Percentiles rank a stretch among this genome's conserved stretches.
Evolutionary conservation across 768 basidiomycete genomes (phyloP).

Genomic region (Mycena floridula): DNA sequence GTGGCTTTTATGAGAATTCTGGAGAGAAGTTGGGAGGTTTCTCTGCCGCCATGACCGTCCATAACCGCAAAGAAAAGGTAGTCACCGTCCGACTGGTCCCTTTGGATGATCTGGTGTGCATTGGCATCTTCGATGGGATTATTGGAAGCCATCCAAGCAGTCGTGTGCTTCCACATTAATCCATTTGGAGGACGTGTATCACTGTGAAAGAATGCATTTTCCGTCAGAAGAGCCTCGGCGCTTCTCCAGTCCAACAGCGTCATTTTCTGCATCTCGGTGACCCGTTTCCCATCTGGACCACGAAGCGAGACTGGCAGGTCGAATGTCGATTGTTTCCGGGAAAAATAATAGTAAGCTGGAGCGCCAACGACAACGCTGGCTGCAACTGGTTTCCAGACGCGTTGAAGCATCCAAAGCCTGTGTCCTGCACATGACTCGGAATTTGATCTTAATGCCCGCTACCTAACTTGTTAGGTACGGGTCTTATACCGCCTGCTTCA

Average conservation of each 20-base stretch:
- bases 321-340: conserved; percentile 46
- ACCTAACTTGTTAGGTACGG: too few relatives aligned
- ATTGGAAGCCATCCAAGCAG: conserved; percentile 78
- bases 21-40: conserved; percentile 81
- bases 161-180: conserved; percentile 69
- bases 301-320: conserved; percentile 48
- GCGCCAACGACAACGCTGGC: conserved; percentile 49
- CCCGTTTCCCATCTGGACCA: conserved; percentile 49
- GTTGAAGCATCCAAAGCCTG: conserved; percentile 66
- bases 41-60: conserved; percentile 84
- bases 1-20: conserved; percentile 82
- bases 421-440: too few relatives aligned
- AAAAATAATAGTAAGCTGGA: conserved; percentile 56
- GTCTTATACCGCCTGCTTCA: too few relatives aligned
- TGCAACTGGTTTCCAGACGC: conserved; percentile 63
- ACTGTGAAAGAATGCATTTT: conserved; percentile 42
- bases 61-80: conserved; percentile 83
- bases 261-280: conserved; percentile 46
- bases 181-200: conserved; percentile 47
- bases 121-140: conserved; percentile 90
- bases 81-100: conserved; percentile 65
- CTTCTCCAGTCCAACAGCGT: conserved; percentile 49
- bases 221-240: conserved; percentile 52
- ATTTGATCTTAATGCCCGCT: too few relatives aligned
- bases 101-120: conserved; percentile 59